These are phyloP conservation scores for Vinca minor DNA, from an alignment of 257 asterid species.

Conservation along the genomic window DNA sequence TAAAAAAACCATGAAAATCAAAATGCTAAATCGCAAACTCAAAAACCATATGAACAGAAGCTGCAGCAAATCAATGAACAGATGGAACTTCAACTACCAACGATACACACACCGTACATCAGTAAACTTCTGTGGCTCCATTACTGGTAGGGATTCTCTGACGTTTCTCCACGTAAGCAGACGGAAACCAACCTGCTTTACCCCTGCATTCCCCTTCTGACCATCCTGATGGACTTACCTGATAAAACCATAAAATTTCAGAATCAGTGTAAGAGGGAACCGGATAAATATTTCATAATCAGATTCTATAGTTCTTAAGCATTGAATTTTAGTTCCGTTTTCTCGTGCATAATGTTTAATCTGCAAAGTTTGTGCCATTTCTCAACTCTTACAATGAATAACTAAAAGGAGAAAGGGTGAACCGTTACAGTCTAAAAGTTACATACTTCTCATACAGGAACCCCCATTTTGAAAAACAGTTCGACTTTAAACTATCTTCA, in stretches of 20 bases:
- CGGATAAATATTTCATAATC: not conserved
- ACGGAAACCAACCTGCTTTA: conserved; percentile 94
- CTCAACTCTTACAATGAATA: too few species aligned
- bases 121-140: conserved; percentile 57
- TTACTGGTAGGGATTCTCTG: conserved; percentile 60
- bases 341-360: not conserved
- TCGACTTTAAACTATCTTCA: too few species aligned
- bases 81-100: not conserved
- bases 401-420: too few species aligned
- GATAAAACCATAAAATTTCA: conserved; percentile 6
- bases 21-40: too few species aligned
- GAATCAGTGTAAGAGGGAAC: not conserved
- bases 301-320: not conserved
- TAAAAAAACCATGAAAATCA: too few species aligned
- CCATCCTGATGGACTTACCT: conserved; percentile 94
- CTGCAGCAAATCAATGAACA: too few species aligned
- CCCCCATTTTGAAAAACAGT: too few species aligned
- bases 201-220: conserved; percentile 95
- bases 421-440: too few species aligned
- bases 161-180: conserved; percentile 69
- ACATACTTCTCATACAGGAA: too few species aligned
- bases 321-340: not conserved
- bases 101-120: not conserved
- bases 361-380: too few species aligned
- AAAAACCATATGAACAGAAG: too few species aligned